phyloP scores from a whole-genome alignment of 345 rosid genomes.

The Boechera divaricarpa region DNA sequence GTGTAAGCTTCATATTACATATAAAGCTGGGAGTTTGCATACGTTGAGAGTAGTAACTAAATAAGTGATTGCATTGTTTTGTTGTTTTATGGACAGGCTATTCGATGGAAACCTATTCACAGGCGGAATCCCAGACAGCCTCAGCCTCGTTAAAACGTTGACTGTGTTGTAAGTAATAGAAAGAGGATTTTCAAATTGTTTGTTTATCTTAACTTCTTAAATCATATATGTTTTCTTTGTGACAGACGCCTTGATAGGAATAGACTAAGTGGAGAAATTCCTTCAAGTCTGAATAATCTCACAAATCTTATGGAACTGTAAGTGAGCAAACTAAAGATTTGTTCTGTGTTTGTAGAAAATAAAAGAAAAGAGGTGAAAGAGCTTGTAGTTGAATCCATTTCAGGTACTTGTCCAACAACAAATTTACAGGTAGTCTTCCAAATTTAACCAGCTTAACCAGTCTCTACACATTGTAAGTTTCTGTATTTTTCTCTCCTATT shows the following conservation, averaged over 20 bases:
- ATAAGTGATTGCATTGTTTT: neutral
- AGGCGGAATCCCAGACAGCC: neutral
- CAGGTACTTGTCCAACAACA: conserved; percentile 79
- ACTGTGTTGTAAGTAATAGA: neutral
- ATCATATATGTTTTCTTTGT: conserved; percentile 1
- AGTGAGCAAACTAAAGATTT: conserved; percentile 39
- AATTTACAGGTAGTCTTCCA: conserved; percentile 64
- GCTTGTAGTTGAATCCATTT: conserved; percentile 27
- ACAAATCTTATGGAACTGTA: conserved; percentile 62
- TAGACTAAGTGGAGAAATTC: conserved; percentile 57
- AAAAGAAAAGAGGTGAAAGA: conserved; percentile 2
- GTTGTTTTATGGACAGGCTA: neutral
- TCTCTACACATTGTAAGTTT: conserved; percentile 72
- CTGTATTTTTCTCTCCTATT: neutral
- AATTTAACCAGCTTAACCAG: conserved; percentile 54
- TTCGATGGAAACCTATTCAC: conserved; percentile 4
- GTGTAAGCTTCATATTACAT: neutral
- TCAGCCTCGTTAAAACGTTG: neutral
- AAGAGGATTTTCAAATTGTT: neutral
- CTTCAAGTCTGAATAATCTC: conserved; percentile 64
- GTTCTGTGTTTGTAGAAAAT: neutral
- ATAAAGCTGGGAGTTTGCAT: neutral
- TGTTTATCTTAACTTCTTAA: neutral
- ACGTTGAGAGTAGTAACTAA: neutral
- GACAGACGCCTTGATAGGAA: conserved; percentile 84